These are phyloP conservation scores for Luvunga scandens DNA, from an alignment of 345 rosid genomes.

Conservation along the genomic window DNA sequence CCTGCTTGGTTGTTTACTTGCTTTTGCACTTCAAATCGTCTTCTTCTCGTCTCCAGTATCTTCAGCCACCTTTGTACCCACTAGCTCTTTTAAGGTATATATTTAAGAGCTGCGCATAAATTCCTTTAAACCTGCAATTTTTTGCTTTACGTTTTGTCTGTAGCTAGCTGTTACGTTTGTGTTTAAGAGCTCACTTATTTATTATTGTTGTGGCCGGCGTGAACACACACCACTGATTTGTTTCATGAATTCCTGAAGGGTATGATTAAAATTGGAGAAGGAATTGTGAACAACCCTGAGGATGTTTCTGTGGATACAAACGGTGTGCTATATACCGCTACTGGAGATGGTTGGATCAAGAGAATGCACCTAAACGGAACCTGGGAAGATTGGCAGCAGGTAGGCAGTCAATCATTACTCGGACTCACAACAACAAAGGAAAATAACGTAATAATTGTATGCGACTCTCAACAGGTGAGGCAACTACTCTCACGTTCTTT, in stretches of 20 bases:
- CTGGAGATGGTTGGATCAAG: slow-evolving; percentile 53
- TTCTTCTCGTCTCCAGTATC: slow-evolving; percentile 37
- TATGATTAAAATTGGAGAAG: slow-evolving; percentile 46
- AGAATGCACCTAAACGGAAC: slow-evolving; percentile 37
- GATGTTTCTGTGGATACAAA: slow-evolving; percentile 34
- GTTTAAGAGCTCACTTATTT: no score
- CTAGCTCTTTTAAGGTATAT: slow-evolving; percentile 36
- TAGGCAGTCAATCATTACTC: slow-evolving; percentile 28
- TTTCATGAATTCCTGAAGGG: slow-evolving; percentile 8
- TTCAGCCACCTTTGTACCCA: slow-evolving; percentile 13
- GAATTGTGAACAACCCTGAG: slow-evolving; percentile 34
- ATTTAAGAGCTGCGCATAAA: no score
- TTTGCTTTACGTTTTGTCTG: no score
- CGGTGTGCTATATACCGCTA: slow-evolving; percentile 42
- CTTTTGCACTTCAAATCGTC: slow-evolving; percentile 30
- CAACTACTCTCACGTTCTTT: not conserved
- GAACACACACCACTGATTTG: no score
- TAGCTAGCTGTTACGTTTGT: no score
- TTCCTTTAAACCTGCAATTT: not conserved
- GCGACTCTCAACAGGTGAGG: slow-evolving; percentile 36
- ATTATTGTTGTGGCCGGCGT: no score
- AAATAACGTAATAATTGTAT: slow-evolving; percentile 35
- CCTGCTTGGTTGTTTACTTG: slow-evolving; percentile 25
- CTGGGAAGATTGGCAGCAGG: slow-evolving; percentile 43
- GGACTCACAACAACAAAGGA: slow-evolving; percentile 38